Base-by-base conservation (phyloP, 805 yeast species). In the Spathaspora arborariae region DNA sequence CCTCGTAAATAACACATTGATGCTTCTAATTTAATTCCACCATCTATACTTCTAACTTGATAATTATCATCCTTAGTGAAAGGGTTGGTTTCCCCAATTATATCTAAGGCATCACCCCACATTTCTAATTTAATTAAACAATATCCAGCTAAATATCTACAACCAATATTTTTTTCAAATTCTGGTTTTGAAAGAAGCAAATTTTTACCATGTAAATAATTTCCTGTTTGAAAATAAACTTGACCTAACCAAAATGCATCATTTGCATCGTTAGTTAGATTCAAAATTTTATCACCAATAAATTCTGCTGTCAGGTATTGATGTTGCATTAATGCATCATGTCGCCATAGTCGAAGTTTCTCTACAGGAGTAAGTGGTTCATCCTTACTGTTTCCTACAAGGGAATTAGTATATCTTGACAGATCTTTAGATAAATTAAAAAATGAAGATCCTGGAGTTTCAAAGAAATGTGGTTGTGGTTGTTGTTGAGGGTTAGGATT, bases 191-290 rank as follows among this genome's bases (percentile, higher is more conserved):
- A 75, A 15, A 80, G 65, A 18, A 92, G 72, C 37, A 91, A 64
- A 51, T 82, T 83, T 44, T 89, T 78, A 1, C 96, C 97, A 27
- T 97, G 73, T 36, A 84, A 76, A 63, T 81, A 90, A 58, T 86
- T 80, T 9, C 92, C 92, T 46, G 80, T 81, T 46, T 82, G 72
- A 63, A 81, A 88, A 62, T 85, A 82, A 4, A 87, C 96, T 67
- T 92, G 97, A 0, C 96, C 97, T 24, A 92, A 73, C 97, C 97
- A 91, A 64, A 89, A 92, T 9, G 97, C 97, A 62, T 92, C 98
- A 58, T 85, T 88, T 11, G 96, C 86, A 59, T 91, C 97, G 49
- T 77, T 76, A 0, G 97, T 90, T 50, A 94, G 68, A 1, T 90
- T 79, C 37, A 88, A 75, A 6, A 94, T 88, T 57, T 91, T 92